These are phyloP conservation scores for Metschnikowia anglica DNA, from an alignment of 805 yeast species.

Conservation along the genomic window DNA sequence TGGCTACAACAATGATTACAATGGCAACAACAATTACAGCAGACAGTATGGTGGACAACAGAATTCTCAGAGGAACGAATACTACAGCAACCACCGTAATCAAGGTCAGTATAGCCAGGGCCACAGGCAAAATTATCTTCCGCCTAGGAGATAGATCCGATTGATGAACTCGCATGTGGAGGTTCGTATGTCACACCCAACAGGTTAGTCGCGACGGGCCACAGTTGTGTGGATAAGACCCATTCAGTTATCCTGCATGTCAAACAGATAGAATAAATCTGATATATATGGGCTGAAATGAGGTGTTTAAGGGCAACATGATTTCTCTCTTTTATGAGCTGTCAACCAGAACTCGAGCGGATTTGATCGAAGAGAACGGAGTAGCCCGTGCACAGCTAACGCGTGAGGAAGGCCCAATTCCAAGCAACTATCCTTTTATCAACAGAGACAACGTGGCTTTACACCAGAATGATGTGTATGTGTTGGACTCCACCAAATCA, in stretches of 20 bases:
- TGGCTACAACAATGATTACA: slow-evolving; percentile 6
- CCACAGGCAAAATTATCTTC: slow-evolving; percentile 1
- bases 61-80: slow-evolving; percentile 11
- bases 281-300: not conserved
- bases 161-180: too few relatives aligned
- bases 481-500: slow-evolving; percentile 52
- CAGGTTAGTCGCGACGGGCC: not conserved
- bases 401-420: not conserved
- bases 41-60: slow-evolving; percentile 8
- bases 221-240: slow-evolving; percentile 3
- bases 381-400: not conserved
- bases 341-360: slow-evolving; percentile 2
- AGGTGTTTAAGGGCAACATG: slow-evolving; percentile 1
- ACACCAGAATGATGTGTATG: slow-evolving; percentile 19
- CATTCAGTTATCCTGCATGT: slow-evolving; percentile 1
- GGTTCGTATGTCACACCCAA: too few relatives aligned
- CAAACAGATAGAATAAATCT: not conserved
- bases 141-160: not conserved
- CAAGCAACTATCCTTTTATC: not conserved
- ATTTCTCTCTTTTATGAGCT: slow-evolving; percentile 3
- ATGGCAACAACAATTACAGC: slow-evolving; percentile 3
- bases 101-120: slow-evolving; percentile 7
- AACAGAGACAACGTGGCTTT: slow-evolving; percentile 2
- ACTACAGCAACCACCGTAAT: not conserved
- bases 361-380: not conserved